A percentile compares a stretch with the other conserved stretches of the same genome.
Conservation (phyloP, 2,329 filamentous ascomycete species). For the Tolypocladium endophyticum region DNA sequence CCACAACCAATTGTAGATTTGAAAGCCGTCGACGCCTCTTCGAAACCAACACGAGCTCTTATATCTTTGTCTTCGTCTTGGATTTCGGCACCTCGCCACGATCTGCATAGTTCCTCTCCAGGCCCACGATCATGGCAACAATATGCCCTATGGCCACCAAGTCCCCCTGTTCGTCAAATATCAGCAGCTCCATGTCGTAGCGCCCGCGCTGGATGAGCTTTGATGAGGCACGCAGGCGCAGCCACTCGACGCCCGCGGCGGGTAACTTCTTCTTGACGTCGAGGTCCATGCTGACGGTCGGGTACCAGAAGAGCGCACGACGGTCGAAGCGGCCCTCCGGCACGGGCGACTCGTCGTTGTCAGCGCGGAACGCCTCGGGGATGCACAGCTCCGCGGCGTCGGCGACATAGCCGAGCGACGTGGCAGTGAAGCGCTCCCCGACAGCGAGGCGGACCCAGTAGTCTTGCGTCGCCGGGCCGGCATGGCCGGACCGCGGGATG, state of each 20-base stretch:
- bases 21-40: no score
- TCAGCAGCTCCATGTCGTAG: constrained; percentile 62
- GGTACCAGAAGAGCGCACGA: constrained; percentile 53
- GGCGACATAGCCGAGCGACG: constrained; percentile 51
- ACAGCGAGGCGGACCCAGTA: constrained; percentile 53
- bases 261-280: constrained; percentile 68
- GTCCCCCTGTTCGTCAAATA: constrained; percentile 39
- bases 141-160: constrained; percentile 21
- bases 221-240: constrained; percentile 53
- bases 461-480: constrained; percentile 10
- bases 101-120: constrained; percentile 10
- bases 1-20: neutral
- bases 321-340: constrained; percentile 10
- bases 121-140: constrained; percentile 17
- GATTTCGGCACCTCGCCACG: neutral
- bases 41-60: neutral
- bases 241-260: constrained; percentile 57
- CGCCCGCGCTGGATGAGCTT: constrained; percentile 62
- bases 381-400: constrained; percentile 58
- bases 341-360: constrained; percentile 8
- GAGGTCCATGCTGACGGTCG: constrained; percentile 63
- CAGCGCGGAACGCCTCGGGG: constrained; percentile 39
- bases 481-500: constrained; percentile 8
- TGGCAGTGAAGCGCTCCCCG: constrained; percentile 52
- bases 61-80: neutral